Base-by-base conservation (phyloP, 768 basidiomycete genomes). In the Dacryopinax spathularia region DNA sequence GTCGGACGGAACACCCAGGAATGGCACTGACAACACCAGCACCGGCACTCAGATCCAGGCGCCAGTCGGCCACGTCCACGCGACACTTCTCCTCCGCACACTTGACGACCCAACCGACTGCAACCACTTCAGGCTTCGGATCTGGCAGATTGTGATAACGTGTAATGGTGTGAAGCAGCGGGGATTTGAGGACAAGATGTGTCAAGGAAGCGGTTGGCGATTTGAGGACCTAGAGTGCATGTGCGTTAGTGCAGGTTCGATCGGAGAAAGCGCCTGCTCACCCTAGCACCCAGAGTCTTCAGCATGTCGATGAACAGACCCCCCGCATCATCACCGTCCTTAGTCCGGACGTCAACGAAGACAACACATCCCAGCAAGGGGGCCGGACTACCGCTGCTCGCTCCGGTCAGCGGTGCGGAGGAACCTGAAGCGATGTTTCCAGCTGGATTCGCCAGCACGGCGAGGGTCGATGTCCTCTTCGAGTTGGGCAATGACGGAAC, bases 31-130 rank as follows among this genome's bases (percentile, higher is more conserved):
- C 29, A 6, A 56, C 18, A 29, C 48, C 48, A 6, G 48, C 48
- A 15, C 48, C 48, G 7, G 48, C 48, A 29, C 48, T 56, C 5
- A 56, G 48, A 18, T 56, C 48, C 15, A 56, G 48, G 3, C 48
- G 48, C 48, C 48, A 72, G n/a, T 62, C 62, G 33, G 76, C 72
- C 70, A 91, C 91, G 25, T 86, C 88, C 2, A 87, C 81, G 44
- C 74, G 80, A 36, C 72, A 72, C 44, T 80, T 78, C 66, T 84
- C 81, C 68, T 92, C 90, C 1, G 81, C 86, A 67, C 90, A 94
- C 69, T 89, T 85, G 1, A 92, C 88, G 3, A 94, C 87, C 91
- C 91, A 93, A 18, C 83, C 86, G 67, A 92, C 89, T 7, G 89
- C 88, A 16, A 95, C 87, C 16, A 91, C 84, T 27, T 76, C 67